A percentile compares a stretch with the other conserved stretches of the same genome.
These are phyloP conservation scores for Plasmodium falciparum DNA, from an alignment of 169 alveolate species.

Conservation along the genomic window DNA sequence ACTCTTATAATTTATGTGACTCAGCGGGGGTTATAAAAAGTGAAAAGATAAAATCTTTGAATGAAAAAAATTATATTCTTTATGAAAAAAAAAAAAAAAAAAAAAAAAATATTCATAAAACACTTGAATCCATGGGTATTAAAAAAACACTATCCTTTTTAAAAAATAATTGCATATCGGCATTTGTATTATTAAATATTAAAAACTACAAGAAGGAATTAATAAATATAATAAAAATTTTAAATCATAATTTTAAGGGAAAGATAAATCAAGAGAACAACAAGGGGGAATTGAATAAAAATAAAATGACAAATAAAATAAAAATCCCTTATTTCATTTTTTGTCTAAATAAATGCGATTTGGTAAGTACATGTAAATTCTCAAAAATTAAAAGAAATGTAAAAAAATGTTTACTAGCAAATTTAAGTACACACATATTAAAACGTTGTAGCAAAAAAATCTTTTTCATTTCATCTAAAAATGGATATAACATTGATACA, in stretches of 20 bases:
- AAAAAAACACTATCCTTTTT: slow-evolving; percentile 17
- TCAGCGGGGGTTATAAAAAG: slow-evolving; percentile 80
- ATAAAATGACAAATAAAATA: background rate
- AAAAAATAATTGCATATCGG: slow-evolving; percentile 5
- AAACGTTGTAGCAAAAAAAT: slow-evolving; percentile 2
- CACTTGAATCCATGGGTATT: slow-evolving; percentile 37
- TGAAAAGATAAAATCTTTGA: background rate
- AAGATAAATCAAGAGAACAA: no score
- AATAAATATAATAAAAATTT: slow-evolving; percentile 4
- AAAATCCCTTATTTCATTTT: slow-evolving; percentile 18
- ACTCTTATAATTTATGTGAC: slow-evolving; percentile 77
- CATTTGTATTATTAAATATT: slow-evolving; percentile 17
- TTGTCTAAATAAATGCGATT: slow-evolving; percentile 44
- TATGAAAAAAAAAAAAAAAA: background rate
- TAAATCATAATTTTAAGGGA: background rate
- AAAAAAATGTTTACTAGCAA: background rate
- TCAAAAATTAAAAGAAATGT: background rate
- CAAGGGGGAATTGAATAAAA: background rate
- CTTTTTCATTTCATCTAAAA: slow-evolving; percentile 49
- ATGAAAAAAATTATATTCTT: background rate
- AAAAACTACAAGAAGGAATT: slow-evolving; percentile 20
- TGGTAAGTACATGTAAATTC: background rate
- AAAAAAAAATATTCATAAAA: slow-evolving; percentile 8
- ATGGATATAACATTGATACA: slow-evolving; percentile 26
- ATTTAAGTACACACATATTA: background rate